Evolutionary conservation across 331 rosid genomes (phyloP), one percentile per base, ranked within the genome.

Genomic region (Telfairia occidentalis): DNA sequence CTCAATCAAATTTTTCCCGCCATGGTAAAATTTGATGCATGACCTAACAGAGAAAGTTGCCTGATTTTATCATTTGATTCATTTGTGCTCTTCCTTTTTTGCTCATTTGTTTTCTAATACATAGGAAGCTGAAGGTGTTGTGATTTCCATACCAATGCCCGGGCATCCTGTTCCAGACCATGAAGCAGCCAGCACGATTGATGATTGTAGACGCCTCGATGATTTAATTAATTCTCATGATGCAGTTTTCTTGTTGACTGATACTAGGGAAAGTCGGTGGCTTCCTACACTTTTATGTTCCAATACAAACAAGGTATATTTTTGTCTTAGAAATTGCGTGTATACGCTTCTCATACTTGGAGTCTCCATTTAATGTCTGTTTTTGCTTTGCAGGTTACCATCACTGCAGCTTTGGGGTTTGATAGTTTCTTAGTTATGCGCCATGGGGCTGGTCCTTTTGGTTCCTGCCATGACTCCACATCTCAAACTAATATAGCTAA

Each of bases 251-350:
- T 80, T 92, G 80, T 81, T 92, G 87, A 92, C 97, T 18, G 97
- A 92, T 82, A 92, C 97, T 43, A 92, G 97, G 84, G 97, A 92
- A 88, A 92, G 96, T 60, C 87, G 97, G 63, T 92, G 97, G 97
- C 91, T 92, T 70, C 97, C 96, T 19, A 77, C 97, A 32, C 95
- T 92, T 85, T 83, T 90, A n/a, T 92, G 97, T 85, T 92, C 97
- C 76, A 86, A 87, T 83, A 64, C 87, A 69, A 86, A 88, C 86
- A 92, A 92, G 97, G 96, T 90, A 74, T 64, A 32, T 43, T 45
- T 70, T 70, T 70, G 13, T 70, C 6, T 1, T 26, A 45, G 15
- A 38, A 65, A 42, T 19, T 65, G 46, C 35, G 46, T 13, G 57
- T 34, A 28, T 45, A 45, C 38, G 57, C 19, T 21, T 42, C 45